Conservation (phyloP, 2,329 filamentous ascomycete genomes). For the Pseudogymnoascus sp. region DNA sequence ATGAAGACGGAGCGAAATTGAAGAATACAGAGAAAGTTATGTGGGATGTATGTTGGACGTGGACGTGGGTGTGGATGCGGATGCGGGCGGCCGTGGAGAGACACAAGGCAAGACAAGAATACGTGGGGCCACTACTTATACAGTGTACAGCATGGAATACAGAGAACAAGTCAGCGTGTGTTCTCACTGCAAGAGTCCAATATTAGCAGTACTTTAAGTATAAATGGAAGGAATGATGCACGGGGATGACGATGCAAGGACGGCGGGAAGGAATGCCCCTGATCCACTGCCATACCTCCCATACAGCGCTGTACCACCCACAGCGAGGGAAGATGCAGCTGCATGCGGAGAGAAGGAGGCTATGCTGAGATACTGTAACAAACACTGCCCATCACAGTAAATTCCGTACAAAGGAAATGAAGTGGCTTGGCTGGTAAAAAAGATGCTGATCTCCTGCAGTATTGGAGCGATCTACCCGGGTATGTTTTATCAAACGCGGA, state of each 20-base stretch:
- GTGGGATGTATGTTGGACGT: not conserved
- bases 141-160: not conserved
- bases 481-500: conserved; percentile 1
- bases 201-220: not conserved
- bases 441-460: not conserved
- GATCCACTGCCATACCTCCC: not conserved
- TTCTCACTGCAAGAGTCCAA: not conserved
- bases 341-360: not conserved
- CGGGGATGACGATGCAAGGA: not conserved
- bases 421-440: not conserved
- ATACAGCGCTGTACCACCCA: not conserved
- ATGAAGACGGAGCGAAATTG: not conserved
- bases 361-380: not conserved
- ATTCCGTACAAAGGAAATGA: not conserved
- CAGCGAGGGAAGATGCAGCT: not conserved
- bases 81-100: not conserved
- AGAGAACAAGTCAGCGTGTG: not conserved
- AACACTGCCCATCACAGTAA: not conserved
- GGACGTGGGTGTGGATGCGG: not conserved
- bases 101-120: not conserved
- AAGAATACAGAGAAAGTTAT: not conserved
- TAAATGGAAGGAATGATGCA: not conserved
- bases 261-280: not conserved
- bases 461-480: not conserved
- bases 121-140: conserved; percentile 2